These are phyloP conservation scores for Hymenoscyphus salicellus DNA, from an alignment of 2,329 filamentous ascomycete species.

Conservation along the genomic window DNA sequence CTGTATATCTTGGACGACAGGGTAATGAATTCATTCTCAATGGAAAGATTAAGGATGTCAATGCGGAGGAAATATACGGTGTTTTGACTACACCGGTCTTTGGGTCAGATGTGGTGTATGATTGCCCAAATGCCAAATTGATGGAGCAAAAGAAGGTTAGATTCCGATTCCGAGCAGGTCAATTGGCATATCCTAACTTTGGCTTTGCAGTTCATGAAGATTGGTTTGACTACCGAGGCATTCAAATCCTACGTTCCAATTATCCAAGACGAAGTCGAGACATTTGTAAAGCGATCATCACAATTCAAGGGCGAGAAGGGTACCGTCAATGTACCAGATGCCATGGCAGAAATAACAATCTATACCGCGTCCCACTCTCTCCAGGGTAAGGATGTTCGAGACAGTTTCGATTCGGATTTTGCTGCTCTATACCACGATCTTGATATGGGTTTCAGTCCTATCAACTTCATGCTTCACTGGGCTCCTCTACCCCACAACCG, in stretches of 20 bases:
- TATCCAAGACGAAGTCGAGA: constrained; percentile 70
- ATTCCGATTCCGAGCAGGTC: background rate
- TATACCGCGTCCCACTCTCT: constrained; percentile 84
- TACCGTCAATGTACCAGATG: constrained; percentile 67
- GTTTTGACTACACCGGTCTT: constrained; percentile 72
- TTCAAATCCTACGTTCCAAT: constrained; percentile 74
- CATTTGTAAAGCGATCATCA: constrained; percentile 67
- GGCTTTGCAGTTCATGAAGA: constrained; percentile 67
- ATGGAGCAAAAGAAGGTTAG: constrained; percentile 93
- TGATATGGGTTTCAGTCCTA: constrained; percentile 82
- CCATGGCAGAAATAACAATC: constrained; percentile 83
- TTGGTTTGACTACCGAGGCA: constrained; percentile 71
- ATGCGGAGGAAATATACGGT: constrained; percentile 85
- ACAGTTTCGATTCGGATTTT: constrained; percentile 75
- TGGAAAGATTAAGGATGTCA: constrained; percentile 84
- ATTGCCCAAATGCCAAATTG: constrained; percentile 85
- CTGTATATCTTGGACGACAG: constrained; percentile 75
- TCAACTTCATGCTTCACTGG: constrained; percentile 91
- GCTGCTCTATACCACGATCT: constrained; percentile 83
- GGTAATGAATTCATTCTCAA: constrained; percentile 92
- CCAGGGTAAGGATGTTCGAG: constrained; percentile 79
- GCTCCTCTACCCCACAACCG: constrained; percentile 85
- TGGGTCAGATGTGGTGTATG: constrained; percentile 83
- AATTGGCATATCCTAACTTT: constrained; percentile 20
- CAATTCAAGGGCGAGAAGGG: constrained; percentile 67